Evolutionary conservation across 805 yeast genomes (phyloP), one percentile per base, ranked within the genome.

Genomic region (Metschnikowia borealis): DNA sequence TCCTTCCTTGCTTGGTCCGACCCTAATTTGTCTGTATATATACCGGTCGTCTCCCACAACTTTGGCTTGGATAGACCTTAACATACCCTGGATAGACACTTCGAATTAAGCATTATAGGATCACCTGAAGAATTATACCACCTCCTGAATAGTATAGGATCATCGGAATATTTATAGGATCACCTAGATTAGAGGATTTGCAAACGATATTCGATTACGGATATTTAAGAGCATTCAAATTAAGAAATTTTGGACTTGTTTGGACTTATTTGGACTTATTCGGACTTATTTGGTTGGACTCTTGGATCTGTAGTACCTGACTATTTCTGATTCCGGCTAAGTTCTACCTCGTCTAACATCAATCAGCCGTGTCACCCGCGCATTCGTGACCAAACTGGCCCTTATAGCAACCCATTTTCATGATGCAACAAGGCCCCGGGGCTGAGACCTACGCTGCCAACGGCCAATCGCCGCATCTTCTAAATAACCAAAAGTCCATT

Each of bases 401-500:
- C 23, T 37, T 20, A 14, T 26, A 6, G 10, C 42, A 21, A 38
- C 42, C 31, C 35, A 29, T 29, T 29, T 26, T 40, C 26, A 42
- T 20, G 11, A 42, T 42, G 45, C 45, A 42, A 33, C 45, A 18
- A 42, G 38, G 45, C n/a, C 14, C 41, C 31, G 45, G 45, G 11
- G n/a, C 43, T 10, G 45, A 23, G 36, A 35, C 17, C 47, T 31
- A 20, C 21, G 39, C 32, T n/a, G 45, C 31, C 18, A 42, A 26
- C 38, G 23, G 46, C 33, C 39, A 21, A 14, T 11, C 46, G 17
- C 34, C 33, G 18, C 38, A 44, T 35, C 40, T 44, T n/a, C 46
- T 44, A 44, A 44, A 44, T 44, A n/a, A 14, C 6, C 51, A 60
- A 6, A 59, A 72, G 35, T 68, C 73, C 51, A 66, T 73, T 15